phyloP scores from a whole-genome alignment of 192 early-diverging fungal species.

The Gonapodya prolifera region DNA sequence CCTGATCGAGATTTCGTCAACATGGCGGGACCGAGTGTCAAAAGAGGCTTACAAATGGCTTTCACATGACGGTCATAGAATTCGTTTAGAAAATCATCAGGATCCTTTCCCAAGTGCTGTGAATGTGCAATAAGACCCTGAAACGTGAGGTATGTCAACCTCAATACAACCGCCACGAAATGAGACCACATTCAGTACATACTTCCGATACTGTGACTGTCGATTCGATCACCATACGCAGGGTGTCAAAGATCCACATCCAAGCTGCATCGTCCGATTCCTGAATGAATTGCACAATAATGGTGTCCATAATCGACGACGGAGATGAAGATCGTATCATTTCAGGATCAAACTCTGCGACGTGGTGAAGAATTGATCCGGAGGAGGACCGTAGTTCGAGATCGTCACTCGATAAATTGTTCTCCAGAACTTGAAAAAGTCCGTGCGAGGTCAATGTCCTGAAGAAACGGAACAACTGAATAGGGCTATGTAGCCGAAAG shows the following conservation, averaged over 20 bases:
- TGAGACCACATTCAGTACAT: too few relatives aligned
- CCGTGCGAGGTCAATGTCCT: slow-evolving; percentile 65
- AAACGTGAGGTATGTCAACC: too few relatives aligned
- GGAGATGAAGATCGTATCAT: slow-evolving; percentile 57
- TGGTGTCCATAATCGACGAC: slow-evolving; percentile 51
- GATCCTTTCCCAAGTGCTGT: too few relatives aligned
- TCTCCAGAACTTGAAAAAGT: slow-evolving; percentile 63
- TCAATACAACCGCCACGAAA: too few relatives aligned
- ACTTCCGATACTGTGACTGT: too few relatives aligned
- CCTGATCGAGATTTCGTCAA: neutral
- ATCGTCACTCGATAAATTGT: slow-evolving; percentile 44
- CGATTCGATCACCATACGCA: slow-evolving; percentile 64
- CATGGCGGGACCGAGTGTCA: neutral
- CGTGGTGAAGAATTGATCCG: slow-evolving; percentile 52
- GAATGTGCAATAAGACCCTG: too few relatives aligned
- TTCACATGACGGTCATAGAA: slow-evolving; percentile 61
- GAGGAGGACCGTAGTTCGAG: slow-evolving; percentile 42
- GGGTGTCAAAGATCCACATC: slow-evolving; percentile 56
- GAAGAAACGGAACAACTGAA: slow-evolving; percentile 10
- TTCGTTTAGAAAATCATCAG: slow-evolving; percentile 60
- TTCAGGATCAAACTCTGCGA: slow-evolving; percentile 69
- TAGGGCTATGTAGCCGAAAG: neutral
- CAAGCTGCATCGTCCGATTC: slow-evolving; percentile 54
- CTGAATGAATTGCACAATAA: slow-evolving; percentile 49
- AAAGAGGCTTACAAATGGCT: slow-evolving; percentile 52